Percentiles rank a stretch among this genome's conserved stretches.
These are phyloP conservation scores for Aspergillus ustus DNA, from an alignment of 2,329 filamentous ascomycete species.

Conservation along the genomic window DNA sequence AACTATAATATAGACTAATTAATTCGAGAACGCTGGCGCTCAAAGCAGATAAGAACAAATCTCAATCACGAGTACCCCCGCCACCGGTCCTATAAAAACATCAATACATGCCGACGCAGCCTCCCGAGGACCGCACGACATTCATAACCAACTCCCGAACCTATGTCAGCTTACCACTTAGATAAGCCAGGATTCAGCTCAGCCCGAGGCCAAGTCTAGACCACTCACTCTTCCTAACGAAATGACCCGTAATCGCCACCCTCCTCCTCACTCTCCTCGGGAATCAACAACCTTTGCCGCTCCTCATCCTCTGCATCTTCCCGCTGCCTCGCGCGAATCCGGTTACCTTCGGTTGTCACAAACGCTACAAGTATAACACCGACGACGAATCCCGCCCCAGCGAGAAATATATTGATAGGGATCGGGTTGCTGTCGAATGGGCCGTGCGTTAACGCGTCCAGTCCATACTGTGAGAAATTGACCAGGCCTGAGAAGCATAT, in stretches of 20 bases:
- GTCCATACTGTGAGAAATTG: conserved; percentile 79
- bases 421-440: conserved; percentile 73
- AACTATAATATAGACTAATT: not conserved
- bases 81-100: not conserved
- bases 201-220: not conserved
- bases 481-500: conserved; percentile 83
- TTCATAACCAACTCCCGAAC: not conserved
- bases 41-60: not conserved
- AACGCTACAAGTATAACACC: conserved; percentile 70
- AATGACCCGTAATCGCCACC: not conserved
- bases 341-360: conserved; percentile 51
- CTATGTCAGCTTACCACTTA: not conserved
- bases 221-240: not conserved
- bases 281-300: conserved; percentile 8
- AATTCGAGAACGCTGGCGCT: not conserved
- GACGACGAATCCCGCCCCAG: conserved; percentile 65
- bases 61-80: not conserved
- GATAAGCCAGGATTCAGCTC: not conserved
- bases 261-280: conserved; percentile 6
- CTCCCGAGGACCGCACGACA: not conserved
- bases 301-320: conserved; percentile 29
- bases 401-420: conserved; percentile 74
- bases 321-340: conserved; percentile 26
- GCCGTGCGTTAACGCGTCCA: conserved; percentile 78
- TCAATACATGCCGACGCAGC: not conserved